Conservation (phyloP, 225 moss, liverwort and hornwort genomes). For the Polytrichum commune region DNA sequence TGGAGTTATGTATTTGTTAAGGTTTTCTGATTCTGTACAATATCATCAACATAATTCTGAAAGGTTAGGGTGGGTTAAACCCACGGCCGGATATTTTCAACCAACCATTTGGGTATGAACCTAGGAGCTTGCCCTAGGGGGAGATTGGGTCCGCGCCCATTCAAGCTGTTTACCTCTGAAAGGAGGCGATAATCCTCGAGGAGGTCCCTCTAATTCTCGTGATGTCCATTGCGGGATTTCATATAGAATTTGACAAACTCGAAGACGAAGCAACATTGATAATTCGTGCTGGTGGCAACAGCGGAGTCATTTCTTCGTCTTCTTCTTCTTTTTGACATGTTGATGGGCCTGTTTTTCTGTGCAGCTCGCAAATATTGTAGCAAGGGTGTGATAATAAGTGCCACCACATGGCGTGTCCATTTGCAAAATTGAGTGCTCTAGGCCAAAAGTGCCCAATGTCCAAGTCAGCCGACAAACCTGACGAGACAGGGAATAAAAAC, state of each 20-base stretch:
- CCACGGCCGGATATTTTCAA: neutral
- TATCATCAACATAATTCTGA: neutral
- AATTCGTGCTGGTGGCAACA: too few species aligned
- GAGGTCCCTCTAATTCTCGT: too few species aligned
- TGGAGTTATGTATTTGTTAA: neutral
- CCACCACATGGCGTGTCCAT: conserved; percentile 45
- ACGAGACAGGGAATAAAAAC: neutral
- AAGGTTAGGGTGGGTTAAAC: neutral
- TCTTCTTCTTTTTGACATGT: too few species aligned
- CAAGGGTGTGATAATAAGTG: neutral
- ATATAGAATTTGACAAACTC: too few species aligned
- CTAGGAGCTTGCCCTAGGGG: too few species aligned
- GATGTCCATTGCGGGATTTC: too few species aligned
- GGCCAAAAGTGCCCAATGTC: conserved; percentile 23
- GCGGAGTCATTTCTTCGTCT: too few species aligned
- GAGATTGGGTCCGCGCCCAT: too few species aligned
- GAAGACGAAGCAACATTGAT: too few species aligned
- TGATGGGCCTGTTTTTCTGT: neutral
- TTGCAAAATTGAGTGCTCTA: conserved; percentile 35
- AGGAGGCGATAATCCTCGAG: too few species aligned
- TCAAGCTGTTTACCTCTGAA: too few species aligned
- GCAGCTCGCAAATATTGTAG: neutral
- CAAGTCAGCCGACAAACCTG: conserved; percentile 8
- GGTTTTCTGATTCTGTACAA: neutral
- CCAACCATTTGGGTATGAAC: too few species aligned